These are phyloP conservation scores for Russula earlei DNA, from an alignment of 768 basidiomycete species.

Conservation along the genomic window DNA sequence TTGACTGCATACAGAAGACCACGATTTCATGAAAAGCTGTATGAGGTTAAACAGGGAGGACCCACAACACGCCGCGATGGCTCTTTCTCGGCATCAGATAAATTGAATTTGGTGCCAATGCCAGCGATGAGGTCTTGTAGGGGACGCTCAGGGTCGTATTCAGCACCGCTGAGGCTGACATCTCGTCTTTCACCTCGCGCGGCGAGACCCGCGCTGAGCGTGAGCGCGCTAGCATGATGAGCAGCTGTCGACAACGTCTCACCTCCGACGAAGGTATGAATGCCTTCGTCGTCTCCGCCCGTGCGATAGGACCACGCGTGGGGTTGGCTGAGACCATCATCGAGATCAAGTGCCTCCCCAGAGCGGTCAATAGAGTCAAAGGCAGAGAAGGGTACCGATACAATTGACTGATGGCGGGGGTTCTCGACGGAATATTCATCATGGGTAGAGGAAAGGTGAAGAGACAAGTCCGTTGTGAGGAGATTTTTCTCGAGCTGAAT, in stretches of 20 bases:
- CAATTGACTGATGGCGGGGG: conserved; percentile 58
- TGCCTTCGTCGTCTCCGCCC: conserved; percentile 56
- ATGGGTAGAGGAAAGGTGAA: conserved; percentile 52
- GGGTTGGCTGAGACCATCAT: conserved; percentile 30
- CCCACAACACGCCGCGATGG: conserved; percentile 43
- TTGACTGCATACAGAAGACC: conserved; percentile 17
- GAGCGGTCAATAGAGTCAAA: conserved; percentile 56
- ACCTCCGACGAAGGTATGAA: conserved; percentile 50
- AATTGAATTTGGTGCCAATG: conserved; percentile 45
- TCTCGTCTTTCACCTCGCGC: conserved; percentile 45
- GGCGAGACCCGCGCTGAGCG: conserved; percentile 74
- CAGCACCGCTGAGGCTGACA: conserved; percentile 58
- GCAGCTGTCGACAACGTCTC: conserved; percentile 75
- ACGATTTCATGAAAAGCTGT: conserved; percentile 1
- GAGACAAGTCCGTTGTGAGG: conserved; percentile 60
- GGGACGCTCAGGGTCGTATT: conserved; percentile 80
- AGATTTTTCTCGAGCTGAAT: conserved; percentile 74
- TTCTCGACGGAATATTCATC: conserved; percentile 50
- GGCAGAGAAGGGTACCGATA: conserved; percentile 39
- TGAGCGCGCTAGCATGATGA: conserved; percentile 85
- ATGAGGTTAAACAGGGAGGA: conserved; percentile 6
- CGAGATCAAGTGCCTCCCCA: conserved; percentile 46
- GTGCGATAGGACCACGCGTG: conserved; percentile 31
- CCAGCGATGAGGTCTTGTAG: conserved; percentile 62
- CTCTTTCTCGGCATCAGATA: conserved; percentile 45